A percentile compares a stretch with the other conserved stretches of the same genome.
Conservation (phyloP, 495 filamentous ascomycete species). For the Penicillium lividum region DNA sequence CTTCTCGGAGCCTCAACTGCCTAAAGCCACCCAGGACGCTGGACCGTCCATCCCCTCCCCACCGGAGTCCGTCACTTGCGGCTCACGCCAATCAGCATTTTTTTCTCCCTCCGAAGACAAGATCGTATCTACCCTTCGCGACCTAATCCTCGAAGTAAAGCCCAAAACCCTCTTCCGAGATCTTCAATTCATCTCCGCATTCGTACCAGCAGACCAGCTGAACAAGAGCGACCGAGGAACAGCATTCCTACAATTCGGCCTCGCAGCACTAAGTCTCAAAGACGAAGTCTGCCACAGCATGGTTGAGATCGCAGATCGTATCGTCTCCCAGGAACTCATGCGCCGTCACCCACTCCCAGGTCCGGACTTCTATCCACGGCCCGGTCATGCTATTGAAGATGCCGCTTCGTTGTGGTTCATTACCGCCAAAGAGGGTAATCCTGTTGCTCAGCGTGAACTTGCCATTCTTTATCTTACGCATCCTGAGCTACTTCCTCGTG, state of each 20-base stretch:
- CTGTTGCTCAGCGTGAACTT: slow-evolving; percentile 91
- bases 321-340: slow-evolving; percentile 44
- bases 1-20: slow-evolving; percentile 33
- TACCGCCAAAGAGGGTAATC: slow-evolving; percentile 89
- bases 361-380: slow-evolving; percentile 34
- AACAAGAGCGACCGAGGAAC: slow-evolving; percentile 86
- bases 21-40: slow-evolving; percentile 18
- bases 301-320: slow-evolving; percentile 68
- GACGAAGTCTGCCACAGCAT: slow-evolving; percentile 86
- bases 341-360: slow-evolving; percentile 45
- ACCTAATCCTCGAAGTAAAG: slow-evolving; percentile 75
- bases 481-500: slow-evolving; percentile 81
- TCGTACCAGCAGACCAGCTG: slow-evolving; percentile 77
- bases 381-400: slow-evolving; percentile 66
- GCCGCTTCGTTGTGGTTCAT: slow-evolving; percentile 93
- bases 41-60: slow-evolving; percentile 26
- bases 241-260: slow-evolving; percentile 90
- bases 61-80: slow-evolving; percentile 40
- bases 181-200: slow-evolving; percentile 91
- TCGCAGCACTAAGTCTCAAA: slow-evolving; percentile 85
- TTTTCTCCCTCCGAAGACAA: slow-evolving; percentile 50
- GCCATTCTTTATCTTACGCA: slow-evolving; percentile 94
- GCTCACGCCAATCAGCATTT: slow-evolving; percentile 42
- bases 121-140: slow-evolving; percentile 76
- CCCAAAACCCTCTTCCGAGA: slow-evolving; percentile 94